phyloP scores from a whole-genome alignment of 208 protist species.

The Leishmania braziliensis region DNA sequence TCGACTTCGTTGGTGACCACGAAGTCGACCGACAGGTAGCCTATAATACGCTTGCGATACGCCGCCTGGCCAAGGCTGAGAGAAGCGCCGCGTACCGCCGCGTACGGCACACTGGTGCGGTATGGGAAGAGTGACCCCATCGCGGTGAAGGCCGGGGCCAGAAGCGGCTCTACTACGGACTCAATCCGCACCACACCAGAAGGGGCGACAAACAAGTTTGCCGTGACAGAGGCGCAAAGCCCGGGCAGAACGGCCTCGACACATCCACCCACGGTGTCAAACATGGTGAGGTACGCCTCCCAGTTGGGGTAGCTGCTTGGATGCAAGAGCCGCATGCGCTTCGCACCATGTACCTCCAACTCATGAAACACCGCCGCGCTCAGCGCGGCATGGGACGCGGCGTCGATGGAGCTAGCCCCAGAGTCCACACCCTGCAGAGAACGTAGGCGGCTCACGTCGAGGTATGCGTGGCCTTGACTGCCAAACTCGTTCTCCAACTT shows the following conservation, averaged over 20 bases:
- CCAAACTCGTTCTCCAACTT: slow-evolving; percentile 91
- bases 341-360: slow-evolving; percentile 67
- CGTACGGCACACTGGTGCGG: slow-evolving; percentile 53
- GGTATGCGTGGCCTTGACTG: slow-evolving; percentile 87
- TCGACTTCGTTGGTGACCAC: slow-evolving; percentile 38
- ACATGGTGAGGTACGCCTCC: slow-evolving; percentile 73
- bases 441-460: slow-evolving; percentile 82
- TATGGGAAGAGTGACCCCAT: slow-evolving; percentile 77
- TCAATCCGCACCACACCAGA: slow-evolving; percentile 71
- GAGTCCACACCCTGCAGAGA: slow-evolving; percentile 34
- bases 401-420: background rate
- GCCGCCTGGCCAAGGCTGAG: slow-evolving; percentile 71
- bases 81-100: slow-evolving; percentile 65
- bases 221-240: slow-evolving; percentile 54
- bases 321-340: slow-evolving; percentile 80
- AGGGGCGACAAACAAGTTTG: slow-evolving; percentile 88
- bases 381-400: slow-evolving; percentile 9
- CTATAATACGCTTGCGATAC: slow-evolving; percentile 82
- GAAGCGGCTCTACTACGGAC: slow-evolving; percentile 88
- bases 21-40: slow-evolving; percentile 91
- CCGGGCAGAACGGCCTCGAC: slow-evolving; percentile 86
- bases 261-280: slow-evolving; percentile 81
- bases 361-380: slow-evolving; percentile 53
- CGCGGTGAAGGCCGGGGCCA: slow-evolving; percentile 85
- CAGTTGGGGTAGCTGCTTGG: slow-evolving; percentile 80